A percentile compares a stretch with the other conserved stretches of the same genome.
phyloP scores from a whole-genome alignment of 345 rosid genomes.

The Gossypium anomalum region DNA sequence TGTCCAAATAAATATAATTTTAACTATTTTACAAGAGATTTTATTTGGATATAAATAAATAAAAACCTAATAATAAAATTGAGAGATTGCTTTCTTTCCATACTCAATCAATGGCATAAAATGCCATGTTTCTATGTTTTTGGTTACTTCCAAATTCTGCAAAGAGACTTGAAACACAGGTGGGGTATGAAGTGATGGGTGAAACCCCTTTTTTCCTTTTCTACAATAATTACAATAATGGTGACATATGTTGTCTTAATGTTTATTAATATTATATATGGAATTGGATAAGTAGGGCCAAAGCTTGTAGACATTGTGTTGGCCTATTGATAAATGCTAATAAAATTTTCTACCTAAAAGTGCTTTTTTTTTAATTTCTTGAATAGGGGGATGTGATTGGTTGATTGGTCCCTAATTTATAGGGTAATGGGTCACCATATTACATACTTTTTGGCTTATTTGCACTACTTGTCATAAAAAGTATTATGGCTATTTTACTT shows the following conservation, averaged over 20 bases:
- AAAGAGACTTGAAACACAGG: constrained; percentile 1
- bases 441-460: not conserved
- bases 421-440: constrained; percentile 1
- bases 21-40: not conserved
- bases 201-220: not conserved
- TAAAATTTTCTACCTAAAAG: not conserved
- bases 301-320: not conserved
- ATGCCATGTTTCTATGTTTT: constrained; percentile 6
- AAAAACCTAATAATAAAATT: not conserved
- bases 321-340: not conserved
- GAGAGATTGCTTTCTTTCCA: not conserved
- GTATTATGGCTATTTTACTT: accelerated
- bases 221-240: not conserved
- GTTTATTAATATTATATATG: not conserved
- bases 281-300: not conserved
- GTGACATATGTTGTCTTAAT: not conserved
- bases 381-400: constrained; percentile 6
- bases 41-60: not conserved
- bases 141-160: constrained; percentile 12
- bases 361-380: not conserved
- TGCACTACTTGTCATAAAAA: not conserved
- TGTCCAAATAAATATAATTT: not conserved
- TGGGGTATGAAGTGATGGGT: constrained; percentile 11
- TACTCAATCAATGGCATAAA: constrained; percentile 7
- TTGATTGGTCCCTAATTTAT: constrained; percentile 1